These are phyloP conservation scores for Gossypium lobatum DNA, from an alignment of 441 rosid species.

Conservation along the genomic window DNA sequence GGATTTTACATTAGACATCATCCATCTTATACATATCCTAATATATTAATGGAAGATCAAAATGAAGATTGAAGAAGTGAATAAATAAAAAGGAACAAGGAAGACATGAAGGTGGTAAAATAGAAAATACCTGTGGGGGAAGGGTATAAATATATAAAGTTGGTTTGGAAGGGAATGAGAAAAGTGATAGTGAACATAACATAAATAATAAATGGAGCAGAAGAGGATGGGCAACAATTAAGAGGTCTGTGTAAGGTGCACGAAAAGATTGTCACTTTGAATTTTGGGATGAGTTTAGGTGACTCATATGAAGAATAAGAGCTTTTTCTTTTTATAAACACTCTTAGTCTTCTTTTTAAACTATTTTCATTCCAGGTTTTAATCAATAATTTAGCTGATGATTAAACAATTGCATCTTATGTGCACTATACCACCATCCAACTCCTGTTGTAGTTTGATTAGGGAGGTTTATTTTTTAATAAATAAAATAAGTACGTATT, in stretches of 20 bases:
- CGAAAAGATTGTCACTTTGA: constrained; percentile 31
- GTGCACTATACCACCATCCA: too few relatives aligned
- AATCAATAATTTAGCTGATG: too few relatives aligned
- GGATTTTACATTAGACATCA: neutral
- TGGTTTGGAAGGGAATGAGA: constrained; percentile 12
- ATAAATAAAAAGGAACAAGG: neutral
- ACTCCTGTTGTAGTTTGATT: too few relatives aligned
- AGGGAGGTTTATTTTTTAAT: too few relatives aligned
- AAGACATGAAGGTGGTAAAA: constrained; percentile 1
- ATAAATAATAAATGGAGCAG: constrained; percentile 24
- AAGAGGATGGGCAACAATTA: constrained; percentile 19
- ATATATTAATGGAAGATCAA: neutral
- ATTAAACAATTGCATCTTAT: too few relatives aligned
- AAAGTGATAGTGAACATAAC: constrained; percentile 26
- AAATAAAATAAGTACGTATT: too few relatives aligned
- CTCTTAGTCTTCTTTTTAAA: too few relatives aligned
- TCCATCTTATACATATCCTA: neutral
- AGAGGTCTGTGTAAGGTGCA: constrained; percentile 18
- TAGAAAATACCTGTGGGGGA: neutral
- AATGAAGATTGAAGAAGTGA: neutral
- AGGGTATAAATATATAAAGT: neutral
- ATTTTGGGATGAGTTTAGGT: constrained; percentile 37
- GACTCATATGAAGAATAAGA: constrained; percentile 33
- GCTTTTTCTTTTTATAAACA: neutral
- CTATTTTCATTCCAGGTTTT: too few relatives aligned